Evolutionary conservation across 352 stramenopile species (phyloP), one percentile per base, ranked within the genome.

Genomic region (Peronospora destructor): DNA sequence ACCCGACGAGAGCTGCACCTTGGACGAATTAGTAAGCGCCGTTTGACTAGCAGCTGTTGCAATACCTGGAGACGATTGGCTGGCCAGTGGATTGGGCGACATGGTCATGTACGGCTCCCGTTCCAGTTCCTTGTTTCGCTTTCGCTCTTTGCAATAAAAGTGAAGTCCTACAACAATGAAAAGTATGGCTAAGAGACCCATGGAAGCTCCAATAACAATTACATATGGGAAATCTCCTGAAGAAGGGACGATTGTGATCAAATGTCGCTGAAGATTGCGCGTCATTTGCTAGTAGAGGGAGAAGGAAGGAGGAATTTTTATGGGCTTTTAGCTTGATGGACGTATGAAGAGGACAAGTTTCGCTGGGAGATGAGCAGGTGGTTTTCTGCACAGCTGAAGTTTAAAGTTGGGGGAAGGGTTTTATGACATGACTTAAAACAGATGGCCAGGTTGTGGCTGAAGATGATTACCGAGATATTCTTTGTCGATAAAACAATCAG

Each of bases 41-140:
- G 35, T 37, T 13, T 56, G 45, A 33, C 53, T 61, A 14, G 50
- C 43, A n/a, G 39, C 49, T 6, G 51, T 59, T 16, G 61, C 52
- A 29, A 66, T 66, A 9, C 52, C 56, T 3, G 56, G 56, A 0
- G 61, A 70, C 1, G 58, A 49, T 16, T 64, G 56, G 32, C 38
- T 63, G 33, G 56, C 48, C 6, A 50, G 52, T 7, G 52, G 48
- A 28, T 59, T 66, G 28, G 61, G 40, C 33, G 61, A 44, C 47
- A 70, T 12, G 26, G 70, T 64, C 6, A 75, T 53, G 41, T 60
- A 67, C 21, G 64, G 51, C 55, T 65, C 66, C 16, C 64, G 52
- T 3, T 53, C 52, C 38, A 72, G 33, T 34, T 45, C 48, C 39
- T 58, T 64, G 52, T 59, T 66, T 36, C 49, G 52, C 9, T 37